These are phyloP conservation scores for Pichia sorboxylosa DNA, from an alignment of 1,139 yeast species.

Conservation along the genomic window DNA sequence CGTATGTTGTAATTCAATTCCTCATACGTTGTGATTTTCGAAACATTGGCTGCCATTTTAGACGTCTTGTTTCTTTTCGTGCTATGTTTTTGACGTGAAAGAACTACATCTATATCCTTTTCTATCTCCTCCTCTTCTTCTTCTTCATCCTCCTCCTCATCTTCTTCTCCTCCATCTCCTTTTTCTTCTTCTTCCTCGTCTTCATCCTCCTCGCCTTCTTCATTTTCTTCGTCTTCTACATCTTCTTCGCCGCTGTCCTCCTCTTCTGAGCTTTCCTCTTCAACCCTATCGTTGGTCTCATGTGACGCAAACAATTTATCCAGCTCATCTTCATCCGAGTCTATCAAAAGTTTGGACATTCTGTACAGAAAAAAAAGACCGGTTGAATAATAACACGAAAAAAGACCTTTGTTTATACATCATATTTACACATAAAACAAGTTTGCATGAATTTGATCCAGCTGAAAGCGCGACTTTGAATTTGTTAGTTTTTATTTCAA, in stretches of 20 bases:
- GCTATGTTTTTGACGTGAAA: no score
- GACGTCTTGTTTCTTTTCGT: constrained; percentile 2
- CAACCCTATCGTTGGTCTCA: no score
- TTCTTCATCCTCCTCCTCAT: constrained; percentile 3
- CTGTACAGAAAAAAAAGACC: no score
- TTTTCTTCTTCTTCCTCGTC: background rate
- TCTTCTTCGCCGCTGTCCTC: constrained; percentile 1
- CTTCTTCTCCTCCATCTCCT: background rate
- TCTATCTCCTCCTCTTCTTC: constrained; percentile 8
- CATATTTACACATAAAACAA: no score
- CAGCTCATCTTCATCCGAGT: no score
- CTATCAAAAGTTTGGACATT: no score
- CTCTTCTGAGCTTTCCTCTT: constrained; percentile 1
- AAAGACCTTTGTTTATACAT: no score
- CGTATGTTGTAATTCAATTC: constrained; percentile 39
- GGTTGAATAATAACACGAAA: no score
- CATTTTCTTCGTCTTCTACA: background rate
- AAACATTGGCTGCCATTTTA: constrained; percentile 8
- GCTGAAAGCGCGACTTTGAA: no score
- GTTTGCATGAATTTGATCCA: no score
- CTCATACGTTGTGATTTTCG: constrained; percentile 13
- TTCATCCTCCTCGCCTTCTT: constrained; percentile 1
- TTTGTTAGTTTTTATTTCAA: no score
- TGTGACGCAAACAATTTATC: no score
- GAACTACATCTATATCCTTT: constrained; percentile 3